Conservation (phyloP, 441 rosid genomes). For the Euphorbia celastroides region DNA sequence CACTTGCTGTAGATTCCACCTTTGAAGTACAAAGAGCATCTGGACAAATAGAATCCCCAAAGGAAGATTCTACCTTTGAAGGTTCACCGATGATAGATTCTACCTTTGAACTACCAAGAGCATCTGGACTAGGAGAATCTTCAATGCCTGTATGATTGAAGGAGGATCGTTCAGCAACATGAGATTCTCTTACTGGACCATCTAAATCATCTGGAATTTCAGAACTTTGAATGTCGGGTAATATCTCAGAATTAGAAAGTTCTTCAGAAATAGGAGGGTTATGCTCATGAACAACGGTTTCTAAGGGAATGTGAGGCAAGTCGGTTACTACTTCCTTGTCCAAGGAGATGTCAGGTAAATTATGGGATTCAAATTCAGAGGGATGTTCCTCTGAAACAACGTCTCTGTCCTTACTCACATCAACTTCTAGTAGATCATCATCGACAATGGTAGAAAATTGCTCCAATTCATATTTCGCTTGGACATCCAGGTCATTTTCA, state of each 20-base stretch:
- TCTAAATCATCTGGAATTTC: conserved; percentile 26
- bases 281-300: conserved; percentile 25
- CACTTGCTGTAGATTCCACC: conserved; percentile 24
- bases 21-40: neutral
- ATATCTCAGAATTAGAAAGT: conserved; percentile 30
- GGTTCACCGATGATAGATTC: neutral
- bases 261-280: conserved; percentile 24
- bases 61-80: neutral
- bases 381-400: conserved; percentile 20
- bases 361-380: conserved; percentile 7
- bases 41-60: no score
- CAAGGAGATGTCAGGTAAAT: conserved; percentile 22
- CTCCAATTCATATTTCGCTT: conserved; percentile 43
- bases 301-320: conserved; percentile 25
- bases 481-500: conserved; percentile 50
- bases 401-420: conserved; percentile 14
- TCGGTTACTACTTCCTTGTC: conserved; percentile 17
- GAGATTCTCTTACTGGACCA: conserved; percentile 27
- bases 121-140: conserved; percentile 23
- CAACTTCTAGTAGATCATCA: conserved; percentile 25
- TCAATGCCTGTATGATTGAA: conserved; percentile 7
- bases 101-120: conserved; percentile 20
- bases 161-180: conserved; percentile 24
- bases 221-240: conserved; percentile 22
- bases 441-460: conserved; percentile 27